Evolutionary conservation across 2,329 filamentous ascomycete species (phyloP).

Genomic region (Saccharata proteae): DNA sequence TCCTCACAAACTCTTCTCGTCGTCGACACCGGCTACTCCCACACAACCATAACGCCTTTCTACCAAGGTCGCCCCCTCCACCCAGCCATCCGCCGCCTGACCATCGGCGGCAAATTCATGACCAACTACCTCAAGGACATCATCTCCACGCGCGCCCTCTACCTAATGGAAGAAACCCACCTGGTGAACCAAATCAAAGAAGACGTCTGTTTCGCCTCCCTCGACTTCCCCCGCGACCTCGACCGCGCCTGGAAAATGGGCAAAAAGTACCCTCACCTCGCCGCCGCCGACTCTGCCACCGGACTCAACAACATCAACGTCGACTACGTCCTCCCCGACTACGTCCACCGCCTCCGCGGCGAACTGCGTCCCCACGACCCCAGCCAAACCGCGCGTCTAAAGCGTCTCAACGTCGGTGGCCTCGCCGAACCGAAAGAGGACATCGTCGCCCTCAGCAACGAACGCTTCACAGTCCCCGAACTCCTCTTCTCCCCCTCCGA

Average conservation of each 20-base stretch:
- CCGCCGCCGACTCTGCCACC: constrained; percentile 33
- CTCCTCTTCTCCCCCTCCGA: constrained; percentile 78
- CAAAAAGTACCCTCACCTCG: constrained; percentile 47
- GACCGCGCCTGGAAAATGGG: constrained; percentile 70
- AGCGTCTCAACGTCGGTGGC: constrained; percentile 35
- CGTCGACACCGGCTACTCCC: constrained; percentile 84
- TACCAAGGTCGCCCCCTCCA: constrained; percentile 72
- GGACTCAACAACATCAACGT: constrained; percentile 57
- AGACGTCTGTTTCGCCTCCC: constrained; percentile 67
- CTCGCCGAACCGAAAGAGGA: constrained; percentile 52
- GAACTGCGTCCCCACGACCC: constrained; percentile 69
- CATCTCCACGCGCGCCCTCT: constrained; percentile 82
- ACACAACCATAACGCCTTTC: constrained; percentile 81
- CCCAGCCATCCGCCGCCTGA: constrained; percentile 67
- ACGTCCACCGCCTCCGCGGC: constrained; percentile 51
- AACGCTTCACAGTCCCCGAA: constrained; percentile 83
- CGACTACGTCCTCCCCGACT: constrained; percentile 87
- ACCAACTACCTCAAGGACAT: constrained; percentile 88
- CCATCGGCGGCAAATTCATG: constrained; percentile 83
- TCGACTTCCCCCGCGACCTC: constrained; percentile 64
- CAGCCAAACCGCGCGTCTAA: constrained; percentile 41
- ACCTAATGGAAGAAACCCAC: constrained; percentile 87
- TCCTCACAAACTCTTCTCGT: constrained; percentile 69
- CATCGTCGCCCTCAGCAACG: constrained; percentile 75
- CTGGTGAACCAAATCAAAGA: constrained; percentile 97